phyloP scores from a whole-genome alignment of 805 yeast genomes.

The Zygosaccharomyces pseudorouxii region DNA sequence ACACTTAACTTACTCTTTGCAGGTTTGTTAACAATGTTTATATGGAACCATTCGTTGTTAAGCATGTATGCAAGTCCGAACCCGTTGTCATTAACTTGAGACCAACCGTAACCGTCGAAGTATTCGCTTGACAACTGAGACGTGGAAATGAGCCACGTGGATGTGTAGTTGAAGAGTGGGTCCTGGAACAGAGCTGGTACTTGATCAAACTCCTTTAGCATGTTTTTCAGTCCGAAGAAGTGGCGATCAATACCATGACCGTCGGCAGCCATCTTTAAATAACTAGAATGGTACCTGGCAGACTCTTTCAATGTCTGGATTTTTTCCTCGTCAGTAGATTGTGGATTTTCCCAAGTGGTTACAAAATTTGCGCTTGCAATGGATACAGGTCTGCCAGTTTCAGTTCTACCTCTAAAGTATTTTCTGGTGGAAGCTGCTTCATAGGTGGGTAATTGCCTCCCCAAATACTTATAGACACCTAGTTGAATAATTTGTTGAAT shows the following conservation, averaged over 20 bases:
- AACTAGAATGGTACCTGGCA: conserved; percentile 64
- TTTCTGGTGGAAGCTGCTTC: conserved; percentile 94
- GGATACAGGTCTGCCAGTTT: conserved; percentile 84
- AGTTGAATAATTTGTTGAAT: conserved; percentile 88
- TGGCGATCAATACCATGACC: conserved; percentile 95
- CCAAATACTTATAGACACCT: conserved; percentile 80
- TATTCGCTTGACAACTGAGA: conserved; percentile 82
- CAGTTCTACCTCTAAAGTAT: conserved; percentile 88
- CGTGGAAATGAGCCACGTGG: conserved; percentile 82
- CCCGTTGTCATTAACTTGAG: conserved; percentile 92
- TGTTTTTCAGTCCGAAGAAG: conserved; percentile 78
- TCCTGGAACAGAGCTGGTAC: conserved; percentile 69
- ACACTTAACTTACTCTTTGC: conserved; percentile 31
- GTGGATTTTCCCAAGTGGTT: conserved; percentile 61
- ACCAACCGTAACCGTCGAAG: conserved; percentile 93
- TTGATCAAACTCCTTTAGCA: conserved; percentile 46
- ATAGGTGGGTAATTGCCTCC: conserved; percentile 81
- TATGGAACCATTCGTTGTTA: conserved; percentile 76
- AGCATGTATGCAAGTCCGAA: conserved; percentile 92
- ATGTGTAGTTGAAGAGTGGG: conserved; percentile 69
- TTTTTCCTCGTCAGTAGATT: conserved; percentile 47
- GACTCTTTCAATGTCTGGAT: conserved; percentile 68
- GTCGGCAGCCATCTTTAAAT: conserved; percentile 69
- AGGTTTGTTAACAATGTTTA: conserved; percentile 68
- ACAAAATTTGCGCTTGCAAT: conserved; percentile 66